Base-by-base conservation (phyloP, 2,329 filamentous ascomycete species). In the Davidsoniella neocaledoniae region DNA sequence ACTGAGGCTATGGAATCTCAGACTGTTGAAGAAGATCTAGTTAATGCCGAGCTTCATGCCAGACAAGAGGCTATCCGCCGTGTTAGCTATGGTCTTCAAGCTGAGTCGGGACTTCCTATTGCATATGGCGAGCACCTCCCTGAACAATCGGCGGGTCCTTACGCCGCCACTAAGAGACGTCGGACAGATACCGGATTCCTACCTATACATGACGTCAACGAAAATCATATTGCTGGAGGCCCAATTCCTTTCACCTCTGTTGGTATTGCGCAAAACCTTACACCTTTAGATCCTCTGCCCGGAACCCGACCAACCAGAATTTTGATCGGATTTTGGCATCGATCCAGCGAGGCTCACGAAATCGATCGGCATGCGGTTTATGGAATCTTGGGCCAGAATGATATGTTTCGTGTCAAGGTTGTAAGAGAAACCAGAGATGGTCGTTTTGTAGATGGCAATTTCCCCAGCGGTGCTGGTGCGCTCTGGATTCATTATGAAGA, bases 361-460 rank as follows among this genome's bases (percentile, higher is more conserved):
- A 62, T 63, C 10, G 68, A 80, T 57, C 74, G 75, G 48, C 77
- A 81, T 56, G 77, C 76, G 0, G 74, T 80, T 0, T 76, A 74
- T 49, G 77, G 77, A 3, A 77, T 81, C 9, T 61, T 81, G 0
- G 75, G 75, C 1, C 69, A 70, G 16, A 78, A 78, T 50, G 76
- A 79, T 55, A 79, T 77, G 70, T 80, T 81, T 58, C 66, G 77
- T 0, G 74, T 79, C 49, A 80, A 80, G 58, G 66, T 81, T 0
- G 69, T 76, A 1, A 66, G 73, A 5, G 69, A 77, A 56, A 80
- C 76, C 0, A 70, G 76, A 2, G 76, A 79, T 56, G 77, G 77
- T 2, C 70, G 73, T 0, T 69, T 68, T 26, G 63, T 77, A 1
- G 66, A 73, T 29, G 76, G 74, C 36, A 79, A 80, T 58, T 80